Base-by-base conservation (phyloP, 2,329 filamentous ascomycete genomes). In the Colletotrichum graminicola region DNA sequence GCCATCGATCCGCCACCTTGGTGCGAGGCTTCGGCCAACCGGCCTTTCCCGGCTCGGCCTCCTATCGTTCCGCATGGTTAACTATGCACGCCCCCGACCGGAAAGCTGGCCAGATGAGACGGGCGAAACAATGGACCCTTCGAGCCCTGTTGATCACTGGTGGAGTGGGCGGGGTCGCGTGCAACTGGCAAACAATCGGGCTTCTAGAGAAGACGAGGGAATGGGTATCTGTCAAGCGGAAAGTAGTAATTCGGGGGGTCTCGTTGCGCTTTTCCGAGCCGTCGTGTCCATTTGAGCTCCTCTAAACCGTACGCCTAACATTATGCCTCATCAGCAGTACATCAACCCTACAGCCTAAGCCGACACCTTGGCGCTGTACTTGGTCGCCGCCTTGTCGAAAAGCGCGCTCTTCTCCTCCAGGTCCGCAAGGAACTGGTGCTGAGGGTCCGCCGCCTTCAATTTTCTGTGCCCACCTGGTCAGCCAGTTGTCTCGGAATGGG, bases 341-440 rank as follows among this genome's bases (percentile, higher is more conserved):
- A 62, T 45, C 67, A 43, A 52, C 49, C 21, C 59, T 29, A 29
- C 54, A 47, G 70, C 65, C 71, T 73, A 74, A 36, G 88, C 86
- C 73, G 91, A 87, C 73, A 94, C 94, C 85, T 95, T 97, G 43
- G 95, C 89, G 75, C 90, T 91, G 82, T 96, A 98, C 84, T 97
- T 98, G 34, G 89, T 86, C 26, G 93, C 93, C 16, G 95, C 95
- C 77, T 91, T 91, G 80, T 97, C 94, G 79, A 98, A 98, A 69
- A 94, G 83, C n/a, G 87, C 88, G 80, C 90, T 94, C 91, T 97
- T 98, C 82, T 94, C 93, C 77, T 90, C 87, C 76, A 97, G 83
- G 76, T 97, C 95, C 51, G 82, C 80, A 68, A 98, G 80, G 73
- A 96, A 85, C 43, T 89, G 83, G 81, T 98, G 94, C 64, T 91